Percentiles rank a stretch among this genome's conserved stretches.
phyloP scores from a whole-genome alignment of 441 rosid genomes.

The Metrosideros polymorpha region DNA sequence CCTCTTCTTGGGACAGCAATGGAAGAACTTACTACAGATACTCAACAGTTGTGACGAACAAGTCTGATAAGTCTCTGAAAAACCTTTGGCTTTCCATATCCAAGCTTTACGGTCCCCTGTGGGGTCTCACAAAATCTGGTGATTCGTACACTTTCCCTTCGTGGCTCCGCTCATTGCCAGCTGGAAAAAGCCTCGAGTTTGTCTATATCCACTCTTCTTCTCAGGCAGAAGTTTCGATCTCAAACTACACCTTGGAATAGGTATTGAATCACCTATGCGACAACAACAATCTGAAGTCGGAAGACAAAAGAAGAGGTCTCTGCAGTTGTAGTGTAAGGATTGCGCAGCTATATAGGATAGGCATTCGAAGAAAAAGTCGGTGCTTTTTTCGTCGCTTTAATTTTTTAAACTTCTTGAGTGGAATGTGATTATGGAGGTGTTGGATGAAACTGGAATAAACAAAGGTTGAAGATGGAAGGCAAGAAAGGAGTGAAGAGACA shows the following conservation, averaged over 20 bases:
- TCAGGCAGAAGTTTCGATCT: constrained; percentile 61
- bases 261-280: not conserved
- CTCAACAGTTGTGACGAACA: constrained; percentile 67
- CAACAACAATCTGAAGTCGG: not conserved
- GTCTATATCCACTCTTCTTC: constrained; percentile 79
- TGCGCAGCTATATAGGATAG: constrained; percentile 50
- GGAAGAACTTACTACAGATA: constrained; percentile 87
- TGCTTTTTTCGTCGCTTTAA: constrained; percentile 12
- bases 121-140: constrained; percentile 70
- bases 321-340: constrained; percentile 17
- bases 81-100: constrained; percentile 59
- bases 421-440: constrained; percentile 21
- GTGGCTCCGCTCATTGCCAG: constrained; percentile 60
- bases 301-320: constrained; percentile 4
- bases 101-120: constrained; percentile 87
- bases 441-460: constrained; percentile 18
- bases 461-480: constrained; percentile 40
- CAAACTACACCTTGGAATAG: constrained; percentile 71
- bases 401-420: constrained; percentile 21
- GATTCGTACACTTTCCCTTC: constrained; percentile 57
- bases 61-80: constrained; percentile 52
- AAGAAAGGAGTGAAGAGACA: constrained; percentile 77
- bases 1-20: constrained; percentile 56
- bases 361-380: constrained; percentile 15
- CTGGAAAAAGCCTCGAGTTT: constrained; percentile 77